phyloP scores from a whole-genome alignment of 2,329 filamentous ascomycete species.

The Chaetomiaceae sp. region DNA sequence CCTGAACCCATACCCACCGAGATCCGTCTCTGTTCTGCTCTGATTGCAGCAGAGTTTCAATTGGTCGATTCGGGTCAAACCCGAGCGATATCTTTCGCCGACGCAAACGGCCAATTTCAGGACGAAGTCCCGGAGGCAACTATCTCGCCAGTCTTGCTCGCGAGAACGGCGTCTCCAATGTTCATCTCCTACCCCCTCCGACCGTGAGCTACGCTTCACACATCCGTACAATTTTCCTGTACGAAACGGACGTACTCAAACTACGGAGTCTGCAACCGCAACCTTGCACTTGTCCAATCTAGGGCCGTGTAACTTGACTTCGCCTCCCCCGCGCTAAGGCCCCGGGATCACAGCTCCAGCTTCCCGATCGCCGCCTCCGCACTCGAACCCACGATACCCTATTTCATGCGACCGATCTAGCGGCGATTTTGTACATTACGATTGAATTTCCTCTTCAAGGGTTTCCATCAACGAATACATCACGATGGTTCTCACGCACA shows the following conservation, averaged over 20 bases:
- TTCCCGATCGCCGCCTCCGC: neutral
- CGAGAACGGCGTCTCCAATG: slow-evolving; percentile 13
- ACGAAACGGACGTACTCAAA: neutral
- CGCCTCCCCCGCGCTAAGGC: slow-evolving; percentile 16
- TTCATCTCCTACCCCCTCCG: slow-evolving; percentile 10
- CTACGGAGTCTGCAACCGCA: slow-evolving; percentile 1
- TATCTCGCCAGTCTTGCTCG: slow-evolving; percentile 12
- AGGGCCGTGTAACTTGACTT: slow-evolving; percentile 8
- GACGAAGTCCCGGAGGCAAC: slow-evolving; percentile 4
- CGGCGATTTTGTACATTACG: neutral
- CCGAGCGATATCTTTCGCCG: slow-evolving; percentile 16
- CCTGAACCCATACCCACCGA: slow-evolving; percentile 1
- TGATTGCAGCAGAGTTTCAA: neutral
- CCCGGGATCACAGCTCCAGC: neutral
- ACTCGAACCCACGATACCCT: no score
- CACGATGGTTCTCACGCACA: slow-evolving; percentile 58
- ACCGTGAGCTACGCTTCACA: slow-evolving; percentile 21
- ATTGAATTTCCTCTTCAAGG: neutral
- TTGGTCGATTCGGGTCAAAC: slow-evolving; percentile 9
- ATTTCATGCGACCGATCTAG: neutral
- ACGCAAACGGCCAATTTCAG: slow-evolving; percentile 14
- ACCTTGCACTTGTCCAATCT: neutral
- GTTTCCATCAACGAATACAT: neutral
- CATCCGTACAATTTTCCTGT: slow-evolving; percentile 7
- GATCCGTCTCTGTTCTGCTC: neutral